A percentile compares a stretch with the other conserved stretches of the same genome.
These are phyloP conservation scores for Taphrina populina DNA, from an alignment of 1,139 yeast species.

Conservation along the genomic window DNA sequence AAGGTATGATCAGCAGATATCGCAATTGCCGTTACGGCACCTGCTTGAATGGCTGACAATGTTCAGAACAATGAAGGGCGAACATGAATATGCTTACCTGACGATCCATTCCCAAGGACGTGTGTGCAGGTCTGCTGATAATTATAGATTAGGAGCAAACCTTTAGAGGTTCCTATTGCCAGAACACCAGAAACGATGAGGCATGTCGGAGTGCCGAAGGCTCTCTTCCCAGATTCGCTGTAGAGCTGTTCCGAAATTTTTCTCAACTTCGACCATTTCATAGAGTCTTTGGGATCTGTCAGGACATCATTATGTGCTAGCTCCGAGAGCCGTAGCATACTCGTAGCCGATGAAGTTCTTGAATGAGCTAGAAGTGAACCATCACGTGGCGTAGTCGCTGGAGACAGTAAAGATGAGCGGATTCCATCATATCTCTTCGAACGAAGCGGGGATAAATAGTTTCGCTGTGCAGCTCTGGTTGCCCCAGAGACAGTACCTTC, in stretches of 20 bases:
- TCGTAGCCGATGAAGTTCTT: conserved; percentile 32
- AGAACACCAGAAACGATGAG: conserved; percentile 56
- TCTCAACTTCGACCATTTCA: conserved; percentile 52
- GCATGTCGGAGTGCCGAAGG: conserved; percentile 55
- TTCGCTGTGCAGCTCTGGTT: conserved; percentile 5
- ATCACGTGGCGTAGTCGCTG: conserved; percentile 34
- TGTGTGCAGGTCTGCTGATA: conserved; percentile 57
- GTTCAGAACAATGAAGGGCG: neutral
- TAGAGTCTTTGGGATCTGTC: conserved; percentile 42
- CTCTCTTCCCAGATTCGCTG: conserved; percentile 46
- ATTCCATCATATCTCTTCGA: conserved; percentile 36
- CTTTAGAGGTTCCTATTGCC: conserved; percentile 63
- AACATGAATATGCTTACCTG: conserved; percentile 32
- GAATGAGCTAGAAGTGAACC: conserved; percentile 35
- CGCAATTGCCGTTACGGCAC: conserved; percentile 52
- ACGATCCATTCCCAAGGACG: conserved; percentile 46
- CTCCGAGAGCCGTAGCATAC: conserved; percentile 34
- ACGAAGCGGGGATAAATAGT: conserved; percentile 35
- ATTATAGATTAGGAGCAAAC: conserved; percentile 61
- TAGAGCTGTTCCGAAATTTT: conserved; percentile 49
- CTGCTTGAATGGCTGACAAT: conserved; percentile 43
- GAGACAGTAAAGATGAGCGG: conserved; percentile 38
- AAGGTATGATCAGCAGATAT: conserved; percentile 55
- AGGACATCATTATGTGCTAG: conserved; percentile 30
- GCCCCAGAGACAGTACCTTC: neutral